Percentiles rank a stretch among this genome's conserved stretches.
Evolutionary conservation across 2,329 filamentous ascomycete species (phyloP).

Genomic region (Magnaporthiopsis poae): DNA sequence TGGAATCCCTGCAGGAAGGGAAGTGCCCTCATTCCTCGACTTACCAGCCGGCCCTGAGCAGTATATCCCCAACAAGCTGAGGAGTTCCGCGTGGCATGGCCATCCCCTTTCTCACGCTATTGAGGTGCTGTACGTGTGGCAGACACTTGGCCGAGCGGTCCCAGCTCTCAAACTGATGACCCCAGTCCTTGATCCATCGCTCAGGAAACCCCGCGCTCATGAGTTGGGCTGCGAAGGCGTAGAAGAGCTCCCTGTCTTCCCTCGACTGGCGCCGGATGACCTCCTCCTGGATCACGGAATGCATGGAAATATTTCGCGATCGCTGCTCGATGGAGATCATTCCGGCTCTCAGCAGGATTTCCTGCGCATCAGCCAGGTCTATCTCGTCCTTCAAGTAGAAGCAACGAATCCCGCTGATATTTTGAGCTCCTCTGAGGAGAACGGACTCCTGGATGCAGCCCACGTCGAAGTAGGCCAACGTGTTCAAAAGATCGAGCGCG

Average conservation of each 20-base stretch:
- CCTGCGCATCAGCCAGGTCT: slow-evolving; percentile 2
- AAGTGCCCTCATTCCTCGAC: not conserved
- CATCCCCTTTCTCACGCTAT: slow-evolving; percentile 13
- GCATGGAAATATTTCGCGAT: not conserved
- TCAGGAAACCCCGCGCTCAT: slow-evolving; percentile 20
- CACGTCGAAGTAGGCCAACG: slow-evolving; percentile 21
- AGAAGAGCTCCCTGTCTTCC: not conserved
- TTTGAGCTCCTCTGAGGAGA: slow-evolving; percentile 13
- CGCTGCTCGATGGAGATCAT: slow-evolving; percentile 3
- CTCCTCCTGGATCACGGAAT: not conserved
- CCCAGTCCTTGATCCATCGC: slow-evolving; percentile 17
- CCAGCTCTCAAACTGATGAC: slow-evolving; percentile 20
- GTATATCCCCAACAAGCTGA: slow-evolving; percentile 17
- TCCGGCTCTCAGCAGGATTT: slow-evolving; percentile 1
- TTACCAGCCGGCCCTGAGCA: slow-evolving; percentile 18
- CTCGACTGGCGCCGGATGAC: not conserved
- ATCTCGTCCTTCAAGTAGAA: not conserved
- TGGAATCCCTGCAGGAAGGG: not conserved
- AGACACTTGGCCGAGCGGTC: slow-evolving; percentile 20
- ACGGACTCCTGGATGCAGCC: slow-evolving; percentile 20
- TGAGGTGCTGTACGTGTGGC: slow-evolving; percentile 20
- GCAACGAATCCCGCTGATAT: slow-evolving; percentile 4
- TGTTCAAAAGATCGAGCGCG: slow-evolving; percentile 15
- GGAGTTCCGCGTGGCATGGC: slow-evolving; percentile 10
- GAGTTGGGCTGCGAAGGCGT: slow-evolving; percentile 12